Percentiles rank a stretch among this genome's conserved stretches.
These are phyloP conservation scores for Lactifluus volemus DNA, from an alignment of 768 basidiomycete genomes.

Conservation along the genomic window DNA sequence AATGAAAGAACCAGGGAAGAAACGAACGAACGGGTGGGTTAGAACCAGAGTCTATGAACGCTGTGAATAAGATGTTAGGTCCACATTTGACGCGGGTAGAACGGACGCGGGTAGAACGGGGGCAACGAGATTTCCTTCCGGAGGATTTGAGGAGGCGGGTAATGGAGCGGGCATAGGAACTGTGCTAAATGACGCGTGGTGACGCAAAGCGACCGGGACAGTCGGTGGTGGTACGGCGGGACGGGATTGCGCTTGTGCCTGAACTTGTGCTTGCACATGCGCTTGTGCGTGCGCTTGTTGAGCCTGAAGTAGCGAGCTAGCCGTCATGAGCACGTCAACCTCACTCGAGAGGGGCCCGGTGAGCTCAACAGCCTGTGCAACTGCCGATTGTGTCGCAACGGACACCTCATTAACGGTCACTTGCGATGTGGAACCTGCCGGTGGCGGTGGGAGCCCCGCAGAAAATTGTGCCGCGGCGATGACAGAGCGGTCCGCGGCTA, in stretches of 20 bases:
- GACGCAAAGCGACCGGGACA: conserved; percentile 26
- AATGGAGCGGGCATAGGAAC: conserved; percentile 4
- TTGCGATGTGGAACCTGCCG: conserved; percentile 27
- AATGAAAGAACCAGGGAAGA: background rate
- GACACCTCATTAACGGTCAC: conserved; percentile 52
- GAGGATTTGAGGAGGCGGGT: background rate
- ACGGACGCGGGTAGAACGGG: background rate
- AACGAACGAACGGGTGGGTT: conserved; percentile 10
- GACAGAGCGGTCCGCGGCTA: conserved; percentile 42
- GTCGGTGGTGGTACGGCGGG: conserved; percentile 22
- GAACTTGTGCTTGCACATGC: conserved; percentile 21
- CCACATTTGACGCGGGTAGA: background rate
- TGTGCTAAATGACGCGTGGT: conserved; percentile 28
- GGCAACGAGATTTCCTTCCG: conserved; percentile 11
- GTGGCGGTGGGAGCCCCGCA: conserved; percentile 31
- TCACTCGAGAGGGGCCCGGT: conserved; percentile 66
- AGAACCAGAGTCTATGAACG: conserved; percentile 14
- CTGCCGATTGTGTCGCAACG: conserved; percentile 62
- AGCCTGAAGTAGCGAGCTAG: conserved; percentile 43
- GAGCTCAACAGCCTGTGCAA: conserved; percentile 75
- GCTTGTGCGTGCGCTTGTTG: conserved; percentile 29
- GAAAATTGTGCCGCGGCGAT: conserved; percentile 35
- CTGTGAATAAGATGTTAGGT: conserved; percentile 13
- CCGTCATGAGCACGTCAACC: conserved; percentile 73
- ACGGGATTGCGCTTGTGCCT: background rate